phyloP scores from a whole-genome alignment of 1,139 yeast genomes.

The Pichia terricola region DNA sequence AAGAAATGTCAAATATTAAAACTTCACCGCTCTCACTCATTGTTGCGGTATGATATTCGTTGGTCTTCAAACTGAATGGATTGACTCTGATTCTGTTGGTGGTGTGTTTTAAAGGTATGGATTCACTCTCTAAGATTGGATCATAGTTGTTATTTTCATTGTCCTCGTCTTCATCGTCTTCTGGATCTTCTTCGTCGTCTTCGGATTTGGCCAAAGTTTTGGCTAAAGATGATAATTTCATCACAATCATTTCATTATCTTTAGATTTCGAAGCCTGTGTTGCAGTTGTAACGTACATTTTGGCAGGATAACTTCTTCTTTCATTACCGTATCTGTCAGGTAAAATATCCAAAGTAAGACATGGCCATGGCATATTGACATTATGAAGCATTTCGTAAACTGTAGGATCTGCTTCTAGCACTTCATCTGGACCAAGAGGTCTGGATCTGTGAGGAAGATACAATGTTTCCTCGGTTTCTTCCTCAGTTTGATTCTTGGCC shows the following conservation, averaged over 20 bases:
- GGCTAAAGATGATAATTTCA: slow-evolving; percentile 72
- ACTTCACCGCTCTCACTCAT: slow-evolving; percentile 91
- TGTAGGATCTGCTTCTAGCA: slow-evolving; percentile 89
- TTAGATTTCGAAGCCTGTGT: slow-evolving; percentile 85
- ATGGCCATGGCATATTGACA: slow-evolving; percentile 94
- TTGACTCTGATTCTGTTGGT: slow-evolving; percentile 84
- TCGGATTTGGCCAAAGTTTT: slow-evolving; percentile 82
- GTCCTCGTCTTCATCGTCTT: slow-evolving; percentile 42
- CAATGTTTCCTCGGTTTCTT: slow-evolving; percentile 32
- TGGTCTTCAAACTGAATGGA: slow-evolving; percentile 62
- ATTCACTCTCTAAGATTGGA: slow-evolving; percentile 81
- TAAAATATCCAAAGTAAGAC: slow-evolving; percentile 78
- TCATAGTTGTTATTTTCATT: slow-evolving; percentile 60
- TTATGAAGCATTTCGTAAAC: slow-evolving; percentile 96
- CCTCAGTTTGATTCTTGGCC: slow-evolving; percentile 7
- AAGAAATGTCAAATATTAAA: slow-evolving; percentile 66
- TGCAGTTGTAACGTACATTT: slow-evolving; percentile 79
- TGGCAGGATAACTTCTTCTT: slow-evolving; percentile 84
- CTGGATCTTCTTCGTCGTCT: slow-evolving; percentile 48
- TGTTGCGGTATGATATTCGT: slow-evolving; percentile 76
- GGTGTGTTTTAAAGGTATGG: slow-evolving; percentile 67
- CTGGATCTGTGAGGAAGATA: slow-evolving; percentile 82
- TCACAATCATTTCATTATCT: slow-evolving; percentile 79
- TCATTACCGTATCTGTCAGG: slow-evolving; percentile 84
- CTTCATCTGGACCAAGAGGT: slow-evolving; percentile 93